Percentiles rank a stretch among this genome's conserved stretches.
Evolutionary conservation across 2,329 filamentous ascomycete species (phyloP).

Genomic region (Alternaria sp.): DNA sequence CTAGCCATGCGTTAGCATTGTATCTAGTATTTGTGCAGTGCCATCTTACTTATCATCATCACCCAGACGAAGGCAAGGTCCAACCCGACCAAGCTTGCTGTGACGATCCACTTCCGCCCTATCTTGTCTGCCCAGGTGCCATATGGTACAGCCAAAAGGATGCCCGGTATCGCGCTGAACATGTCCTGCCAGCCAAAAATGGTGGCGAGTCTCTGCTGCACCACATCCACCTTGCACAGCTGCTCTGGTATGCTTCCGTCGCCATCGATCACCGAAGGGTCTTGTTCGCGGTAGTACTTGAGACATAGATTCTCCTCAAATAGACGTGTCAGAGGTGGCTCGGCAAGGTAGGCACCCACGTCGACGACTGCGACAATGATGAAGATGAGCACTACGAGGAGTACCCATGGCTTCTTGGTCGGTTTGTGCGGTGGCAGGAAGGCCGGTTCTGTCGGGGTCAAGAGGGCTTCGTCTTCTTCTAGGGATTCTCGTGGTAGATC

Average conservation of each 20-base stretch:
- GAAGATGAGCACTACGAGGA: conserved; percentile 45
- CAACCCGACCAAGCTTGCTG: conserved; percentile 52
- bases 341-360: conserved; percentile 53
- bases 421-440: neutral
- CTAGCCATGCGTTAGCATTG: conserved; percentile 20
- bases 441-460: conserved; percentile 18
- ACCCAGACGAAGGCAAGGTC: conserved; percentile 41
- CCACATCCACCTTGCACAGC: conserved; percentile 57
- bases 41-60: conserved; percentile 39
- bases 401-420: conserved; percentile 41
- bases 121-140: conserved; percentile 57
- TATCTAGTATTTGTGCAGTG: neutral
- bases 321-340: conserved; percentile 56
- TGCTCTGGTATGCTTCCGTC: conserved; percentile 55
- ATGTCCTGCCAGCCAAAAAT: conserved; percentile 60
- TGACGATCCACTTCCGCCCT: conserved; percentile 56
- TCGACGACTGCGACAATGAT: conserved; percentile 55
- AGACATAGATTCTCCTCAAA: conserved; percentile 59
- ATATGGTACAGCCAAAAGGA: conserved; percentile 57
- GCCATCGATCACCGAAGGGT: conserved; percentile 52
- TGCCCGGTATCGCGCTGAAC: conserved; percentile 53
- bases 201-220: conserved; percentile 58
- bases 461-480: conserved; percentile 27
- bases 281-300: conserved; percentile 51
- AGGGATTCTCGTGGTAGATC: conserved; percentile 18